A percentile compares a stretch with the other conserved stretches of the same genome.
Evolutionary conservation across 805 yeast genomes (phyloP).

Genomic region (Jamesozyma spencerorum): DNA sequence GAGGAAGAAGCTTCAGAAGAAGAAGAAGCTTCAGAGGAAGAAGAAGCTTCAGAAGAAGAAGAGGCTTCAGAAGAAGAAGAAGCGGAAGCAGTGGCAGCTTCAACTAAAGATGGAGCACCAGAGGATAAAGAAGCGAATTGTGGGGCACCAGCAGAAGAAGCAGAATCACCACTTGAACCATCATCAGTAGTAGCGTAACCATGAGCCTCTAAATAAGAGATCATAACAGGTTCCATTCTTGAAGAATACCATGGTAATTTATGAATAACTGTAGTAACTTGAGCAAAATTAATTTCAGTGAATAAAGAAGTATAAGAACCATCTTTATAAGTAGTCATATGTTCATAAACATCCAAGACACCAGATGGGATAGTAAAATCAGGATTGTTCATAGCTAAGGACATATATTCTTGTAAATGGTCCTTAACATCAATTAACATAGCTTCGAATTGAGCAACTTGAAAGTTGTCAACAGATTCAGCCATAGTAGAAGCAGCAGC

Average conservation of each 20-base stretch:
- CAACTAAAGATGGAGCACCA: constrained; percentile 4
- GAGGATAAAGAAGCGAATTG: constrained; percentile 5
- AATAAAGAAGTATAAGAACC: constrained; percentile 30
- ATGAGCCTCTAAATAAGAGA: constrained; percentile 12
- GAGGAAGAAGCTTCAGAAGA: constrained; percentile 6
- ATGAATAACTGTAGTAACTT: constrained; percentile 26
- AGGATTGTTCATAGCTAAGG: constrained; percentile 13
- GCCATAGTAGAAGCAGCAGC: constrained; percentile 13
- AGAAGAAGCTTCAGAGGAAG: constrained; percentile 9
- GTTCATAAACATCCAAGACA: constrained; percentile 18
- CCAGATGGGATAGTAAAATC: constrained; percentile 17
- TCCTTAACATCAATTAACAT: constrained; percentile 17
- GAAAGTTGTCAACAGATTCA: constrained; percentile 7
- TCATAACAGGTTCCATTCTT: constrained; percentile 19
- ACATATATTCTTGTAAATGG: constrained; percentile 16
- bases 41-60: constrained; percentile 7
- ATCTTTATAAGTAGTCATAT: constrained; percentile 29
- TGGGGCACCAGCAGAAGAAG: constrained; percentile 6
- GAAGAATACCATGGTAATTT: constrained; percentile 31
- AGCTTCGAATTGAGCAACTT: constrained; percentile 20
- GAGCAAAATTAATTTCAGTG: constrained; percentile 22
- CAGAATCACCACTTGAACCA: constrained; percentile 7
- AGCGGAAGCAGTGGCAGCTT: constrained; percentile 3
- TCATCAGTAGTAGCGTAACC: constrained; percentile 9
- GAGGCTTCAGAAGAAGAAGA: constrained; percentile 4